These are phyloP conservation scores for Mesembryanthemum crystallinum DNA, from an alignment of 148 eudicot species.

Conservation along the genomic window DNA sequence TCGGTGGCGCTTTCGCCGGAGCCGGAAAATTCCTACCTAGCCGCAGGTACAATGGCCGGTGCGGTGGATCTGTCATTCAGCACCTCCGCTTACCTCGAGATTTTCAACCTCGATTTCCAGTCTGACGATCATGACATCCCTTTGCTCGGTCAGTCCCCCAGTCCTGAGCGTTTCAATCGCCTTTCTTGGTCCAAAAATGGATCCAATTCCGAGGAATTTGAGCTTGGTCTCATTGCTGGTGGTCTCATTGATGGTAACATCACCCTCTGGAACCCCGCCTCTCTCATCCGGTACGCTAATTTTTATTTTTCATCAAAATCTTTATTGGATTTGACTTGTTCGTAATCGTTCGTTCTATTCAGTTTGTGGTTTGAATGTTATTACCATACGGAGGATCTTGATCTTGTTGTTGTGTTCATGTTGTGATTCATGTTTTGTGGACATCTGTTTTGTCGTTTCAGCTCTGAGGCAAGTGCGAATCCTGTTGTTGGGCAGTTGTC, in stretches of 20 bases:
- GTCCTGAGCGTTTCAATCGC: constrained; percentile 79
- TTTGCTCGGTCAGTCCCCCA: constrained; percentile 46
- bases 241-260: constrained; percentile 75
- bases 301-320: neutral
- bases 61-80: constrained; percentile 92
- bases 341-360: too few species aligned
- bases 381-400: too few species aligned
- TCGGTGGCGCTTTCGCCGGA: constrained; percentile 83
- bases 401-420: too few species aligned
- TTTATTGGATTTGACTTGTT: neutral
- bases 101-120: constrained; percentile 74
- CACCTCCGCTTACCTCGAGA: constrained; percentile 77
- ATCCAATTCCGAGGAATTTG: constrained; percentile 55
- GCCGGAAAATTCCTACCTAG: constrained; percentile 68
- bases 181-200: constrained; percentile 65
- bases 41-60: constrained; percentile 93
- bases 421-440: neutral
- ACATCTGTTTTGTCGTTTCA: constrained; percentile 20
- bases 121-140: constrained; percentile 66
- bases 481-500: constrained; percentile 60
- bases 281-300: constrained; percentile 59
- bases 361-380: too few species aligned
- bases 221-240: constrained; percentile 69
- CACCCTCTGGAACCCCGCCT: constrained; percentile 68
- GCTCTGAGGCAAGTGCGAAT: constrained; percentile 45